Evolutionary conservation across 805 yeast species (phyloP).

Genomic region (Saccharomycopsis javanensis): DNA sequence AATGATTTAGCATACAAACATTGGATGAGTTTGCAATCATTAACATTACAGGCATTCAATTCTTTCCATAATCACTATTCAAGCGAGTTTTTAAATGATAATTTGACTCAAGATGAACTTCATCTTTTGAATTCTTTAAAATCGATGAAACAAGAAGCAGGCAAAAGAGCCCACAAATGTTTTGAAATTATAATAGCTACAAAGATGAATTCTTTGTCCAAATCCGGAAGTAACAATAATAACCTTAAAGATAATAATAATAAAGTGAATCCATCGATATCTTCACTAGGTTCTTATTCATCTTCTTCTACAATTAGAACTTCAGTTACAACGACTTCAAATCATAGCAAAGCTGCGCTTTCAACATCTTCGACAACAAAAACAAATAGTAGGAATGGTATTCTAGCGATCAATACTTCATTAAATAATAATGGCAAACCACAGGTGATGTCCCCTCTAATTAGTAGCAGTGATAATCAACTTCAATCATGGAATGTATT

Average conservation of each 20-base stretch:
- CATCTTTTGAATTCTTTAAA: constrained; percentile 3
- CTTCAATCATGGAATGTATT: not conserved
- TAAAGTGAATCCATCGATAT: not conserved
- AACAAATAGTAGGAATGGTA: not conserved
- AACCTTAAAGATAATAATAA: not conserved
- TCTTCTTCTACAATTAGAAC: not conserved
- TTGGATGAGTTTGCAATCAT: constrained; percentile 18
- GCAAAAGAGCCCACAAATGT: constrained; percentile 12
- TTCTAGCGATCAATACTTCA: not conserved
- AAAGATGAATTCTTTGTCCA: not conserved
- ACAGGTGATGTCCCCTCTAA: not conserved
- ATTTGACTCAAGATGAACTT: constrained; percentile 8
- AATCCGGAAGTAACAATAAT: not conserved
- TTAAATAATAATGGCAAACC: not conserved
- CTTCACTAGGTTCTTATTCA: not conserved
- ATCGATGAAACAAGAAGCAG: constrained; percentile 2
- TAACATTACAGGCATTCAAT: constrained; percentile 2
- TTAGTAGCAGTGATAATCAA: not conserved
- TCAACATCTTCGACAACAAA: not conserved
- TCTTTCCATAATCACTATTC: not conserved
- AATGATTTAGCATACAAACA: constrained; percentile 15
- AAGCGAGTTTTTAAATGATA: constrained; percentile 1
- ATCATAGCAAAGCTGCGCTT: not conserved
- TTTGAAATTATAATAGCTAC: constrained; percentile 12
- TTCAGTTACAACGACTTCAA: not conserved